phyloP scores from a whole-genome alignment of 495 filamentous ascomycete genomes.

The Jackrogersella multiformis region DNA sequence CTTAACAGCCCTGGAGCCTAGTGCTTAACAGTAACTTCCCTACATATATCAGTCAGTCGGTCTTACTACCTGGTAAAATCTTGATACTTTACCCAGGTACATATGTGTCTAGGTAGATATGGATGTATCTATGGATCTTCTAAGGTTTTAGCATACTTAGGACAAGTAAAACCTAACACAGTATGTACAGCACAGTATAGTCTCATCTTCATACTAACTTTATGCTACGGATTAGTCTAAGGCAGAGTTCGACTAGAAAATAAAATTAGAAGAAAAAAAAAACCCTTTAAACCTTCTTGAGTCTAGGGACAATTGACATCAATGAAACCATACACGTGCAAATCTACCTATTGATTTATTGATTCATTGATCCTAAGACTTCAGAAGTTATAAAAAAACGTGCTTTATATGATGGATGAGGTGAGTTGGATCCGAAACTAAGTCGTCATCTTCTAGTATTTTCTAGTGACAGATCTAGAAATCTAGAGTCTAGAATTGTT shows the following conservation, averaged over 20 bases:
- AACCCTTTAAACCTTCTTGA: slow-evolving; percentile 2
- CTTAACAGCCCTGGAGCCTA: too few relatives aligned
- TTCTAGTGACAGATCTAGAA: slow-evolving; percentile 25
- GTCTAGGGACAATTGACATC: slow-evolving; percentile 26
- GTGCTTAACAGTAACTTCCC: slow-evolving; percentile 2
- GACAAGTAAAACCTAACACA: background rate
- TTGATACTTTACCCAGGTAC: background rate
- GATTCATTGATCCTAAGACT: slow-evolving; percentile 18
- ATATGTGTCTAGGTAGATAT: too few relatives aligned
- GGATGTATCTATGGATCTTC: too few relatives aligned
- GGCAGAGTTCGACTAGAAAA: background rate
- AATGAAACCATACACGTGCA: slow-evolving; percentile 34
- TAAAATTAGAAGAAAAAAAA: slow-evolving; percentile 2
- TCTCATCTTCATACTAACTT: background rate
- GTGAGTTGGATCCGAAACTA: slow-evolving; percentile 31
- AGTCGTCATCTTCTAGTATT: slow-evolving; percentile 28
- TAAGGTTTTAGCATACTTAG: too few relatives aligned
- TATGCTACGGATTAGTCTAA: background rate
- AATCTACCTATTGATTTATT: slow-evolving; percentile 5
- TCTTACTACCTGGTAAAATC: background rate
- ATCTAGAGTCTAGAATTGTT: too few relatives aligned
- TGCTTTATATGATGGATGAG: slow-evolving; percentile 45
- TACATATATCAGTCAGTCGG: background rate
- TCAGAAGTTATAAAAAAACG: slow-evolving; percentile 31
- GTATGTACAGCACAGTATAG: background rate